These are phyloP conservation scores for Microbotryum silenes-acaulis DNA, from an alignment of 1,284 basidiomycete species.

Conservation along the genomic window DNA sequence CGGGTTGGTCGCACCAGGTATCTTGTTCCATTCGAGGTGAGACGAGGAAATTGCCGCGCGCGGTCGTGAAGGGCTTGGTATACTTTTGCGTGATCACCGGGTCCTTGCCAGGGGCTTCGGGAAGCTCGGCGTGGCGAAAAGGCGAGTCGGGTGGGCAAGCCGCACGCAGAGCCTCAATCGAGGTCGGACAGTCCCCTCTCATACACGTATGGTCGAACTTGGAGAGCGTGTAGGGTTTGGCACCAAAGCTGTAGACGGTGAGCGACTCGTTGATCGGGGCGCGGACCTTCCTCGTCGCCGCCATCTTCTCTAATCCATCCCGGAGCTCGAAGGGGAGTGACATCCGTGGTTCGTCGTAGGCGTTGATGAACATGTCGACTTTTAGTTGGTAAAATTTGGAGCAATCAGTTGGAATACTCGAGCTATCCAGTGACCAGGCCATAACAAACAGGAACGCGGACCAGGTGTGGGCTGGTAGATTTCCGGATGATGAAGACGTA, in stretches of 20 bases:
- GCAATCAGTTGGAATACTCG: too few species aligned
- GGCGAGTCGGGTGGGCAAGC: conserved; percentile 12
- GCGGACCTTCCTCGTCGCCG: background rate
- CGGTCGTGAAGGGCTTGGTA: conserved; percentile 14
- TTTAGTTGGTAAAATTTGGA: background rate
- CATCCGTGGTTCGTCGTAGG: conserved; percentile 20
- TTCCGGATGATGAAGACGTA: background rate
- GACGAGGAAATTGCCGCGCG: conserved; percentile 8
- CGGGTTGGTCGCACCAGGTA: conserved; percentile 19
- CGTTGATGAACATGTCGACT: conserved; percentile 23
- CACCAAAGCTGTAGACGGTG: too few species aligned
- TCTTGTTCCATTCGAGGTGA: conserved; percentile 3
- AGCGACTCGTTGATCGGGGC: background rate
- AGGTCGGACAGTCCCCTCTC: background rate
- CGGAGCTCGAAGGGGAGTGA: conserved; percentile 7
- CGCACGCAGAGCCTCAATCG: conserved; percentile 6
- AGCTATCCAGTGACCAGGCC: background rate
- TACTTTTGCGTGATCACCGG: conserved; percentile 6
- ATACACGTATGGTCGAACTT: background rate
- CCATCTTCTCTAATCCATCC: conserved; percentile 1
- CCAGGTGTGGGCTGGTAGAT: background rate
- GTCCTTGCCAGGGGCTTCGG: conserved; percentile 1
- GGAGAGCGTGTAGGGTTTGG: background rate
- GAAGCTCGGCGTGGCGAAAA: conserved; percentile 2
- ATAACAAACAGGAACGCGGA: too few species aligned